phyloP scores from a whole-genome alignment of 2,329 filamentous ascomycete species.

The Cladosporium oxysporum region DNA sequence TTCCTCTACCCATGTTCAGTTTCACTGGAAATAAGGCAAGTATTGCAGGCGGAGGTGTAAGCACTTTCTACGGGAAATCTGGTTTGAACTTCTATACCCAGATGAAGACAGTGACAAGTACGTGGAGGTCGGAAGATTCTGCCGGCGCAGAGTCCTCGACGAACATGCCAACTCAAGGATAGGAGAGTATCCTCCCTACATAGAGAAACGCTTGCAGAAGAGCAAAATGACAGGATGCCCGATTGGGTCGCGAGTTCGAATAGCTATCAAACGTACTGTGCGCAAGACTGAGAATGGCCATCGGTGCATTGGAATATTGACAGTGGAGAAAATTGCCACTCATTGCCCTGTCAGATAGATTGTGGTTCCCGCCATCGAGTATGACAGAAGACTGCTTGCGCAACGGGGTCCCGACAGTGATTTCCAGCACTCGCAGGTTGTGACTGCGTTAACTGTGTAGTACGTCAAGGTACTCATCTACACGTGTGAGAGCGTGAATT shows the following conservation, averaged over 20 bases:
- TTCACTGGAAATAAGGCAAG: slow-evolving; percentile 76
- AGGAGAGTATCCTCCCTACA: background rate
- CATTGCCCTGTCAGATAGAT: too few species aligned
- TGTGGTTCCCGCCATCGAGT: too few species aligned
- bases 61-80: slow-evolving; percentile 92
- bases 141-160: slow-evolving; percentile 81
- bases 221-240: too few species aligned
- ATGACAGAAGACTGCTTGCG: too few species aligned
- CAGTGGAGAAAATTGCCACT: too few species aligned
- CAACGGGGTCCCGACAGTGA: too few species aligned
- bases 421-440: background rate
- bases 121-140: slow-evolving; percentile 86
- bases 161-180: slow-evolving; percentile 73
- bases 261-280: too few species aligned
- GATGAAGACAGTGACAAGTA: slow-evolving; percentile 90
- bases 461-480: background rate
- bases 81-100: slow-evolving; percentile 96
- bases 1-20: slow-evolving; percentile 45
- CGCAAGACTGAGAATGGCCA: too few species aligned
- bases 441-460: background rate
- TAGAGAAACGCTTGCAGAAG: too few species aligned
- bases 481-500: background rate
- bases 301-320: too few species aligned
- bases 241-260: too few species aligned
- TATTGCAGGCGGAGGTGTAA: slow-evolving; percentile 86